phyloP scores from a whole-genome alignment of 805 yeast genomes.

The Clavispora asparagi region DNA sequence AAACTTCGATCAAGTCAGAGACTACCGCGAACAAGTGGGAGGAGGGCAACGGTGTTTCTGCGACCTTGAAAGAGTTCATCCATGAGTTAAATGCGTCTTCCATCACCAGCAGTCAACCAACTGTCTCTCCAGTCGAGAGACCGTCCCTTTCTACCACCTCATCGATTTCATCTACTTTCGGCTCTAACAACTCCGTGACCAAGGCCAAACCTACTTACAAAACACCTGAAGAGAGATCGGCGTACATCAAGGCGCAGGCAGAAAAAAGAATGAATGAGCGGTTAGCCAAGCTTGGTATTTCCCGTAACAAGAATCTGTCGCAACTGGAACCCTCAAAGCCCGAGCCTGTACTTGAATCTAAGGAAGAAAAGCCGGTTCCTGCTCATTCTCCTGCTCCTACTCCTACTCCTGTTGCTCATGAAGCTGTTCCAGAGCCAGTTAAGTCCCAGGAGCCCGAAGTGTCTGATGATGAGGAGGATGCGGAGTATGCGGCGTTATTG shows the following conservation, averaged over 20 bases:
- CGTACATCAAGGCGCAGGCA: conserved; percentile 74
- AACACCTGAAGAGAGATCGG: conserved; percentile 65
- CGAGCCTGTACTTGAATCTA: conserved; percentile 8
- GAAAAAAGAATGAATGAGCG: conserved; percentile 77
- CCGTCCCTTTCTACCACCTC: conserved; percentile 5
- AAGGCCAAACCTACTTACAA: conserved; percentile 25
- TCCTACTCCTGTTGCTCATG: conserved; percentile 1
- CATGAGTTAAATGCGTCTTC: conserved; percentile 37
- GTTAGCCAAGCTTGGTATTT: conserved; percentile 73
- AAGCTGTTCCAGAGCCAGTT: conserved; percentile 3
- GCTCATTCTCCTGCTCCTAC: conserved; percentile 4
- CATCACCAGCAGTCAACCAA: background rate
- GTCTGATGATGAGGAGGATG: conserved; percentile 38
- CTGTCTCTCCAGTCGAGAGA: background rate
- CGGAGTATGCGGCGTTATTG: conserved; percentile 45
- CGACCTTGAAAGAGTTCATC: conserved; percentile 57
- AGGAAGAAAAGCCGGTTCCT: conserved; percentile 1
- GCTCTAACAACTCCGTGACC: conserved; percentile 15
- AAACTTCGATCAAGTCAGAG: conserved; percentile 37
- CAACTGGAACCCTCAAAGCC: conserved; percentile 11
- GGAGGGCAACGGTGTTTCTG: conserved; percentile 70
- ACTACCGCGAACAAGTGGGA: conserved; percentile 72
- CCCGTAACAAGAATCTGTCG: conserved; percentile 28
- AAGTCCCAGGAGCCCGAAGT: background rate
- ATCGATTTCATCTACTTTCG: conserved; percentile 1